Base-by-base conservation (phyloP, 139 green algal genomes). In the Trebouxia sp. region DNA sequence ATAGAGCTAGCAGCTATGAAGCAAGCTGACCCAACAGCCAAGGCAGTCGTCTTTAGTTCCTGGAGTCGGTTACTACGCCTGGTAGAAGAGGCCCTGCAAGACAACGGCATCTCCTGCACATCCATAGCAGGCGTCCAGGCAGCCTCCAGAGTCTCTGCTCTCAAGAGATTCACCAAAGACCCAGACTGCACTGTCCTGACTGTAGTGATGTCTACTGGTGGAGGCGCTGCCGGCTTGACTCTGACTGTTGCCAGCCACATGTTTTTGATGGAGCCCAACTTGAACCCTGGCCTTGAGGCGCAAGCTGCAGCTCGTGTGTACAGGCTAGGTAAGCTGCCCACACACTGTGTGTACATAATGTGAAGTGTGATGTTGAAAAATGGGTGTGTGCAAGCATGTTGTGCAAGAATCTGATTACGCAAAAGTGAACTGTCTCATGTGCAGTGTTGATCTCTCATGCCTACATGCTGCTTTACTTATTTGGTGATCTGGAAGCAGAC, bases 241-340 rank as follows among this genome's bases (percentile, higher is more conserved):
- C 79, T 93, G 24, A 92, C 83, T 32, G 80, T 80, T 1, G 90
- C 90, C 45, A 81, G 65, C 78, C 86, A 81, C 2, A 87, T 87
- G n/a, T 88, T 91, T 62, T 51, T 93, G 26, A 55, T 92, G 80
- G 88, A 93, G 78, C 87, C 90, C 5, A 62, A 48, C 10, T 26
- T 92, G 1, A 91, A 89, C 80, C 88, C 88, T 6, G 88, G 83
- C 0, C 65, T 87, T 10, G 85, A 92, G 78, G 76, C 84, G 1
- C 89, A 93, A 79, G 90, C 90, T 9, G 88, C 90, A 0, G 87
- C 87, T 0, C 86, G 90, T 66, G 89, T 93, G 65, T 85, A 88
- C 75, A 84, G 90, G 37, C 75, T 93, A 26, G 88, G 89, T 51
- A 70, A 82, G 74, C 26, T 76, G 43, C 22, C 10, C 39, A 78